These are phyloP conservation scores for Scorias spongiosa DNA, from an alignment of 2,329 filamentous ascomycete species.

Conservation along the genomic window DNA sequence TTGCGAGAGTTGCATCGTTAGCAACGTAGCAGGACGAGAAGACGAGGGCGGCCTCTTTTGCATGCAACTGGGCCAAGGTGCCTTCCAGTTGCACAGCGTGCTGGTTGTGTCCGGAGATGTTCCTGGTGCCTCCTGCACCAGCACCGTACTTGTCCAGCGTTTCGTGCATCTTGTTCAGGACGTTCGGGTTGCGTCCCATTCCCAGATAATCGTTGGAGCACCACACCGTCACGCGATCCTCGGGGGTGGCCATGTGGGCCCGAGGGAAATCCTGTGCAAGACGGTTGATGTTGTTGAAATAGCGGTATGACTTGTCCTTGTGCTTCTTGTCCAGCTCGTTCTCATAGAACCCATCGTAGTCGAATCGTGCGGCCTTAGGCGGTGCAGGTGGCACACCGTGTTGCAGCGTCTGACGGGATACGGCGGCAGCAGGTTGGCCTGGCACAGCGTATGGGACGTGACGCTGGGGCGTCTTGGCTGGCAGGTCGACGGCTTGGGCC, in stretches of 20 bases:
- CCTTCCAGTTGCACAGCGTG: constrained; percentile 77
- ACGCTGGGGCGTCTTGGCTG: constrained; percentile 1
- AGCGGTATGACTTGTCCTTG: constrained; percentile 98
- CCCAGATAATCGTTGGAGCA: constrained; percentile 98
- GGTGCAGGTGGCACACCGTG: constrained; percentile 33
- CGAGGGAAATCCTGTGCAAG: constrained; percentile 90
- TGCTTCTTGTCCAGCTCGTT: constrained; percentile 93
- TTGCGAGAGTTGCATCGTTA: constrained; percentile 92
- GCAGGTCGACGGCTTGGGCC: constrained; percentile 58
- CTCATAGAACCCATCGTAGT: constrained; percentile 84
- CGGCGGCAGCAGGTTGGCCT: constrained; percentile 3
- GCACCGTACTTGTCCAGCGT: constrained; percentile 90
- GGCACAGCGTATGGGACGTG: constrained; percentile 8
- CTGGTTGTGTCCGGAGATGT: constrained; percentile 95
- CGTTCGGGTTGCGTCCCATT: constrained; percentile 83
- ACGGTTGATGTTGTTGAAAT: constrained; percentile 99
- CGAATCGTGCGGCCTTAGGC: constrained; percentile 47
- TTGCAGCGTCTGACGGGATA: constrained; percentile 9
- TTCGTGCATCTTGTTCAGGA: constrained; percentile 83
- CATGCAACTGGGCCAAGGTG: constrained; percentile 72
- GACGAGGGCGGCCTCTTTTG: constrained; percentile 81
- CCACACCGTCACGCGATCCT: constrained; percentile 91
- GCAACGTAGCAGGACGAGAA: constrained; percentile 98
- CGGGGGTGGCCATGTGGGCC: constrained; percentile 71
- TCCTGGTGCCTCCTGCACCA: constrained; percentile 86